Conservation (phyloP, 148 eudicot genomes). For the Fagopyrum tataricum region DNA sequence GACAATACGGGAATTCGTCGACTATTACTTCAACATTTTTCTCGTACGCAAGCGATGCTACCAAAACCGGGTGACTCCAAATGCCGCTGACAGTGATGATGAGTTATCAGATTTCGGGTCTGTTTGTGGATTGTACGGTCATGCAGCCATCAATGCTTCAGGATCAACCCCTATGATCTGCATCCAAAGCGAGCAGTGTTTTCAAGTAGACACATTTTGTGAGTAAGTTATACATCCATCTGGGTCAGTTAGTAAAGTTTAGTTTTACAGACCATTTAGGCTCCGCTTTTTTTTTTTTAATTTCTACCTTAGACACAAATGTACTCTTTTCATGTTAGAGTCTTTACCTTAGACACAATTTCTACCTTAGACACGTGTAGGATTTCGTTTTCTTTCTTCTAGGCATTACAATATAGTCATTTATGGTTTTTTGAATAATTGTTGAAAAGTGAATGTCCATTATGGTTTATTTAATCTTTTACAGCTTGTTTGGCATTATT, state of each 20-base stretch:
- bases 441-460: neutral
- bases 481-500: neutral
- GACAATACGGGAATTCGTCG: constrained; percentile 45
- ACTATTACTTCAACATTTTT: constrained; percentile 75
- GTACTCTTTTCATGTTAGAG: neutral
- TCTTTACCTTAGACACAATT: no score
- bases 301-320: neutral
- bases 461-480: neutral
- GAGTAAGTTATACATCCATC: neutral
- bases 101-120: constrained; percentile 63
- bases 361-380: no score
- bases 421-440: neutral
- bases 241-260: constrained; percentile 11
- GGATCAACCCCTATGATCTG: constrained; percentile 27
- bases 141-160: constrained; percentile 27
- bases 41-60: constrained; percentile 50
- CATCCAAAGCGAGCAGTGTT: constrained; percentile 41
- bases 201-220: constrained; percentile 5
- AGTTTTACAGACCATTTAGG: neutral
- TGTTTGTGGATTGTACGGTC: constrained; percentile 52
- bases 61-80: constrained; percentile 74
- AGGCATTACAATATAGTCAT: neutral
- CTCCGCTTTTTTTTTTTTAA: neutral
- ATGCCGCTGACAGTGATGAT: constrained; percentile 63
- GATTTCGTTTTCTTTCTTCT: no score